phyloP scores from a whole-genome alignment of 2,329 filamentous ascomycete species.

The Furcasterigmium sp. region DNA sequence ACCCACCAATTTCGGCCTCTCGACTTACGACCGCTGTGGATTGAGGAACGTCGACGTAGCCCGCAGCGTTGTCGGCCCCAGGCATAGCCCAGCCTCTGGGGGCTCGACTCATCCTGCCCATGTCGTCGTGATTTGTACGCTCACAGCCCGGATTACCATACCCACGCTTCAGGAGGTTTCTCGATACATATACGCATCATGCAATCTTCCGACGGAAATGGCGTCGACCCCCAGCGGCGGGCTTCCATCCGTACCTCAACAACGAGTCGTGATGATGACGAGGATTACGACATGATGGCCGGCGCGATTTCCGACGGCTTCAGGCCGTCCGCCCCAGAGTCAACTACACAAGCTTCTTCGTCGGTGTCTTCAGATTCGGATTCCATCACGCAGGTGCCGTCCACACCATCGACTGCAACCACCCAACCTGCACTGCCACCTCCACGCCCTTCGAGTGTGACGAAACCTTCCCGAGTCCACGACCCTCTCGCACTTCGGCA shows the following conservation, averaged over 20 bases:
- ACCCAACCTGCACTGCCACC: background rate
- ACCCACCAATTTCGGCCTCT: too few relatives aligned
- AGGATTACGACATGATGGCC: constrained; percentile 43
- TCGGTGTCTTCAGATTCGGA: background rate
- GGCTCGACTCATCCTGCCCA: background rate
- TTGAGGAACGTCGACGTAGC: too few relatives aligned
- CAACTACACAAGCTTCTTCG: constrained; percentile 2
- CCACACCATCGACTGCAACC: background rate
- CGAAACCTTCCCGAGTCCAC: constrained; percentile 43
- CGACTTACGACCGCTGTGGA: too few relatives aligned
- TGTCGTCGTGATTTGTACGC: background rate
- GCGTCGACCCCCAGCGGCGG: constrained; percentile 33
- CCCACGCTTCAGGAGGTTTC: too few relatives aligned
- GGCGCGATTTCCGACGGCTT: constrained; percentile 50
- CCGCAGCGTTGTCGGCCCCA: background rate
- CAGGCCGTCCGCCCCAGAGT: constrained; percentile 27
- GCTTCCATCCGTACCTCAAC: constrained; percentile 36
- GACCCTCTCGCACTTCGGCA: constrained; percentile 48
- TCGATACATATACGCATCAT: constrained; percentile 28
- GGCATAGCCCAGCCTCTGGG: background rate
- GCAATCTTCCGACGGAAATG: constrained; percentile 32
- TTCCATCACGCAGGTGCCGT: background rate
- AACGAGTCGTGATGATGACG: constrained; percentile 31
- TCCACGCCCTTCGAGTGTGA: constrained; percentile 46
- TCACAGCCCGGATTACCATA: background rate